These are phyloP conservation scores for Dorcoceras hygrometricum DNA, from an alignment of 257 asterid species.

Conservation along the genomic window DNA sequence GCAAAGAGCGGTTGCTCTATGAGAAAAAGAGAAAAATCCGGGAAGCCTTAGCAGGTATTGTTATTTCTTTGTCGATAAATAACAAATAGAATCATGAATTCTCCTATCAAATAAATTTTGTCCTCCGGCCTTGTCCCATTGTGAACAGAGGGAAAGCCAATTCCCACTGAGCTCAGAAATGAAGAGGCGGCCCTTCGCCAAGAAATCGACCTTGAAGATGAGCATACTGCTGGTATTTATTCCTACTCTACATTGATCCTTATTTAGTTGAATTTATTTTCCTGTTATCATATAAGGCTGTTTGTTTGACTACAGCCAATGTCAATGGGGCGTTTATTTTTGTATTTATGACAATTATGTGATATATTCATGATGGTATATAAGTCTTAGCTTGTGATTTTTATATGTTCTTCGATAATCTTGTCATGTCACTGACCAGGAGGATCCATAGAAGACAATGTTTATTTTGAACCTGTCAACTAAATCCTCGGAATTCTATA, in stretches of 20 bases:
- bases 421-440: not conserved
- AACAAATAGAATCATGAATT: not conserved
- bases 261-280: not conserved
- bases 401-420: not conserved
- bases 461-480: not conserved
- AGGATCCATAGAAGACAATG: not conserved
- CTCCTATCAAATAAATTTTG: not conserved
- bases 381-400: not conserved
- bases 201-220: slow-evolving; percentile 94
- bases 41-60: slow-evolving; percentile 71
- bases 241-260: not conserved
- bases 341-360: not conserved
- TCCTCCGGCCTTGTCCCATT: not conserved
- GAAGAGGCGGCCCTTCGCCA: slow-evolving; percentile 91
- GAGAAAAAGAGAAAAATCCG: slow-evolving; percentile 87
- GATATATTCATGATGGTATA: not conserved
- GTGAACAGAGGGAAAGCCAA: slow-evolving; percentile 81
- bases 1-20: slow-evolving; percentile 72
- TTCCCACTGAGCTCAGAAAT: slow-evolving; percentile 94
- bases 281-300: not conserved
- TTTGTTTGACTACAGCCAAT: not conserved
- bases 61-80: not conserved
- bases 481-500: not conserved
- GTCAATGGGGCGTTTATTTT: not conserved
- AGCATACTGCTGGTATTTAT: slow-evolving; percentile 62